Evolutionary conservation across 371 early-diverging fungal genomes (phyloP), one percentile per base, ranked within the genome.

Genomic region (Nematocida minor): DNA sequence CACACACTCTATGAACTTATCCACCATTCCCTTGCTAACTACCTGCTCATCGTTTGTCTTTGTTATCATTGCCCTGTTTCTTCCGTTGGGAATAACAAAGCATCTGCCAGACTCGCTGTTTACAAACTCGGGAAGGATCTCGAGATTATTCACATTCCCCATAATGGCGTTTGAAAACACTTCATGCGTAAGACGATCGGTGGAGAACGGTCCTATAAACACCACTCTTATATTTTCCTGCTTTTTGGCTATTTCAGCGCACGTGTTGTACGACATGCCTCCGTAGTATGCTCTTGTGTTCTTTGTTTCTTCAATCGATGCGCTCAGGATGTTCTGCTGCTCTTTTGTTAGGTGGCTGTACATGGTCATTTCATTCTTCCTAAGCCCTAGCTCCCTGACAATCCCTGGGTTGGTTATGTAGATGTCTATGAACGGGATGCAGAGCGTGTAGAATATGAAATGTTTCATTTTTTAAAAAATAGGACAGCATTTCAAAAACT

Each of bases 351-450:
- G 22, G 4, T 27, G 9, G 4, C 22, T 4, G 34, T 74, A 74
- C 9, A 62, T 31, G 11, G 77, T 74, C 77, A 74, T 74, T 27
- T 11, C 47, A 22, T 74, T 74, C 11, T 4, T 22, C 18, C 16
- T 14, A 18, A 74, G 16, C 49, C 49, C 49, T 27, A 74, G 40
- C 18, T 62, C 42, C 4, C 36, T n/a, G 4, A 74, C 41, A 4
- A 74, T 20, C 7, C 66, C 57, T 7, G 63, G 20, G 22, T 54
- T 16, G 6, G 11, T 11, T 53, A 74, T 62, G 54, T 22, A 34
- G 16, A 74, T 74, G 42, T 74, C 77, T 18, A 74, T 53, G 29
- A 74, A 74, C 20, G 77, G 77, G 22, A 74, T 34, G 27, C 77
- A 74, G 1, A 74, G 20, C 38, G 77, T 57, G 34, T 57, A 57